These are phyloP conservation scores for Wickerhamiella infanticola DNA, from an alignment of 1,139 yeast species.

Conservation along the genomic window DNA sequence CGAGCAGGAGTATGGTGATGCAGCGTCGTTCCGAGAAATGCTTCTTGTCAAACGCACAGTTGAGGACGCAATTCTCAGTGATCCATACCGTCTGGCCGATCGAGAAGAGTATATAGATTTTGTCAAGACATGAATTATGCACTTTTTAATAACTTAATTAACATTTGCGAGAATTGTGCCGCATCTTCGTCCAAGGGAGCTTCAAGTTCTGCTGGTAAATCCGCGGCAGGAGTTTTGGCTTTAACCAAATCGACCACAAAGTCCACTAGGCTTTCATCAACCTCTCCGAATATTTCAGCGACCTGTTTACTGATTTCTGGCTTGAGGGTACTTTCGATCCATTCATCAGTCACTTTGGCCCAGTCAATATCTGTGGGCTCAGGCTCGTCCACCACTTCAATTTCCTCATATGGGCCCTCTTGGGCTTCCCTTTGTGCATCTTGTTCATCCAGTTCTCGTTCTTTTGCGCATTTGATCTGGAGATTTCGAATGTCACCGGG, in stretches of 20 bases:
- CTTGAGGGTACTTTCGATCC: not conserved
- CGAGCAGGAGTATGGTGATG: conserved; percentile 1
- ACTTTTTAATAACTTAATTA: not conserved
- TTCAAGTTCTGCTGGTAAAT: not conserved
- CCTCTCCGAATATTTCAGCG: conserved; percentile 1
- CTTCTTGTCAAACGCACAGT: not conserved
- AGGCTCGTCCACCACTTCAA: not conserved
- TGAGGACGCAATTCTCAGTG: not conserved
- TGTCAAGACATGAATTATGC: not conserved
- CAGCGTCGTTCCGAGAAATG: not conserved
- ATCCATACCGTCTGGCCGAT: not conserved
- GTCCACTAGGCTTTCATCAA: not conserved
- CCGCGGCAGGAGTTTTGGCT: not conserved
- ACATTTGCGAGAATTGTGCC: not conserved
- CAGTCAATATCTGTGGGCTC: not conserved
- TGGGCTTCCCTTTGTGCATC: not conserved
- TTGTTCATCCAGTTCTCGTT: not conserved
- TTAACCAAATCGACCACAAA: not conserved
- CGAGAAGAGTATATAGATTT: not conserved
- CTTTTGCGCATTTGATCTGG: not conserved
- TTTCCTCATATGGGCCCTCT: not conserved
- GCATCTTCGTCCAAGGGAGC: conserved; percentile 2
- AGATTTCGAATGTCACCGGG: not conserved
- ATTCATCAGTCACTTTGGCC: not conserved
- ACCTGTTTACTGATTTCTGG: not conserved